Evolutionary conservation across 257 asterid genomes (phyloP).

Genomic region (Fraxinus americana): DNA sequence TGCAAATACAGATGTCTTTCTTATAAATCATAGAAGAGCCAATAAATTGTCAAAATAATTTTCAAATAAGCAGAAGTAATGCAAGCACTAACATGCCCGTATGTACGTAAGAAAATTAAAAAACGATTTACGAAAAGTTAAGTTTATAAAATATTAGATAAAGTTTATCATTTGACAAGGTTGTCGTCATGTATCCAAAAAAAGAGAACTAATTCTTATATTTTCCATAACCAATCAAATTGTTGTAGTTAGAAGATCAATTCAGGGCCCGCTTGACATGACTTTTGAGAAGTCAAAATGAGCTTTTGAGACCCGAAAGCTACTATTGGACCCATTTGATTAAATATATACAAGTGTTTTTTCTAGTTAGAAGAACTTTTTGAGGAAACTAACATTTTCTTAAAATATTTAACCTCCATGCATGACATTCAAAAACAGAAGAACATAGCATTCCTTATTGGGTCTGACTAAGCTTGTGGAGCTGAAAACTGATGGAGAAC

Average conservation of each 20-base stretch:
- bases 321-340: no score
- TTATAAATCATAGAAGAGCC: conserved; percentile 15
- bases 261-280: no score
- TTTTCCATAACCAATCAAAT: not conserved
- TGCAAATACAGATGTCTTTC: conserved; percentile 31
- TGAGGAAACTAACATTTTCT: no score
- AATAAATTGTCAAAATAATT: not conserved
- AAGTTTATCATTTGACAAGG: not conserved
- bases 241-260: not conserved
- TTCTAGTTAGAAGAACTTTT: no score
- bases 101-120: not conserved
- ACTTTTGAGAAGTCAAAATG: no score
- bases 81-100: not conserved
- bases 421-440: not conserved
- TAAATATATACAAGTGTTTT: no score
- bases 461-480: no score
- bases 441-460: no score
- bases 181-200: not conserved
- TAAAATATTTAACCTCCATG: not conserved
- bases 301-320: no score
- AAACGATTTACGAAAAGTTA: not conserved
- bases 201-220: not conserved
- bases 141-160: not conserved
- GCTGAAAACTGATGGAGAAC: not conserved
- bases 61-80: conserved; percentile 2